A percentile compares a stretch with the other conserved stretches of the same genome.
phyloP scores from a whole-genome alignment of 371 early-diverging fungal genomes.

The Apophysomyces sp. region DNA sequence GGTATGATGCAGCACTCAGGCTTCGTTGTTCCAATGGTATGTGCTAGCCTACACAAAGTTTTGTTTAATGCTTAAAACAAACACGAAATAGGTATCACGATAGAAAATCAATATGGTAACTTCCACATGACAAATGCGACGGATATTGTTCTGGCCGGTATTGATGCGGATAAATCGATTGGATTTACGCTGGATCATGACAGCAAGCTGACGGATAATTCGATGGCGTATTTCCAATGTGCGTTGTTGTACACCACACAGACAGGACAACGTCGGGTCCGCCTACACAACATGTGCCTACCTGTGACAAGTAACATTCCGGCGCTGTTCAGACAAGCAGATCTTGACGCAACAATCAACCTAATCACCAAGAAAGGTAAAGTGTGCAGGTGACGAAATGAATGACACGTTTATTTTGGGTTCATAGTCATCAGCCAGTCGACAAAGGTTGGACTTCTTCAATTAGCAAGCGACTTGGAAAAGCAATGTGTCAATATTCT shows the following conservation, averaged over 20 bases:
- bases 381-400: slow-evolving; percentile 18
- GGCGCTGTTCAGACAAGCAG: slow-evolving; percentile 87
- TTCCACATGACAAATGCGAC: slow-evolving; percentile 89
- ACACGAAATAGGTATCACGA: slow-evolving; percentile 61
- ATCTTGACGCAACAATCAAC: slow-evolving; percentile 90
- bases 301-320: slow-evolving; percentile 77
- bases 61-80: not conserved
- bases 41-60: not conserved
- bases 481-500: slow-evolving; percentile 80
- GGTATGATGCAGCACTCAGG: slow-evolving; percentile 86
- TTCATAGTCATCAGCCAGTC: not conserved
- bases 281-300: slow-evolving; percentile 85
- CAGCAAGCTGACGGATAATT: slow-evolving; percentile 81
- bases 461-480: slow-evolving; percentile 8
- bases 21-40: slow-evolving; percentile 88
- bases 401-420: slow-evolving; percentile 20
- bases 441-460: slow-evolving; percentile 18
- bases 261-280: slow-evolving; percentile 86
- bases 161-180: slow-evolving; percentile 82
- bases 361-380: slow-evolving; percentile 74
- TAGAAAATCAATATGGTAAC: slow-evolving; percentile 90
- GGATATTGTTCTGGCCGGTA: slow-evolving; percentile 88
- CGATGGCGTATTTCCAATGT: slow-evolving; percentile 81
- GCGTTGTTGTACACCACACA: slow-evolving; percentile 93
- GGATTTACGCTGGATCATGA: slow-evolving; percentile 86